Evolutionary conservation across 225 moss, liverwort and hornwort genomes (phyloP).

Genomic region (Pseudisothecium myosuroides): DNA sequence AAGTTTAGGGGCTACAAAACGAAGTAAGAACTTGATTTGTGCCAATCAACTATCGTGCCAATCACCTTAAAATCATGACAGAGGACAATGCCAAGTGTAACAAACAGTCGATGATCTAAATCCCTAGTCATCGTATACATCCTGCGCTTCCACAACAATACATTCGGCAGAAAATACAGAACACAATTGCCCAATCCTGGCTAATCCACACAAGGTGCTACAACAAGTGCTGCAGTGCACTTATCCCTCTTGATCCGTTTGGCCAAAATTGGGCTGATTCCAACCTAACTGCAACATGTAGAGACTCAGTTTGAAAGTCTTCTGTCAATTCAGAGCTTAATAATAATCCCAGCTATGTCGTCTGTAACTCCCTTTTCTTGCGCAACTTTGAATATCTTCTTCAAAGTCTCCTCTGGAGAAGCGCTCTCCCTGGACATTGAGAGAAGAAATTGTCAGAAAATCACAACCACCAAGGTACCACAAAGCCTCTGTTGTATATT

Average conservation of each 20-base stretch:
- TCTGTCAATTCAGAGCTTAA: constrained; percentile 12
- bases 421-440: constrained; percentile 9
- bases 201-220: neutral
- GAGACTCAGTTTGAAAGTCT: neutral
- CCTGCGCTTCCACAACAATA: neutral
- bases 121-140: neutral
- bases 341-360: constrained; percentile 39
- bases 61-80: neutral
- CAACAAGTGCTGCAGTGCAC: neutral
- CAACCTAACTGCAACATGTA: neutral
- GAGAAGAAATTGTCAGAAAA: neutral
- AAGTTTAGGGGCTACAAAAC: neutral
- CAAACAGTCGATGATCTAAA: neutral
- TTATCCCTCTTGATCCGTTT: neutral
- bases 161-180: neutral
- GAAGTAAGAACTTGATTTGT: neutral
- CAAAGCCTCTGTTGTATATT: neutral
- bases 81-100: neutral
- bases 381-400: constrained; percentile 23
- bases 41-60: neutral
- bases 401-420: constrained; percentile 19
- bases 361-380: constrained; percentile 33
- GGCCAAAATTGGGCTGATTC: neutral
- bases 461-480: neutral
- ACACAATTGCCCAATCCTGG: neutral